phyloP scores from a whole-genome alignment of 1,139 yeast genomes.

The Blastobotrys malaysiensis region DNA sequence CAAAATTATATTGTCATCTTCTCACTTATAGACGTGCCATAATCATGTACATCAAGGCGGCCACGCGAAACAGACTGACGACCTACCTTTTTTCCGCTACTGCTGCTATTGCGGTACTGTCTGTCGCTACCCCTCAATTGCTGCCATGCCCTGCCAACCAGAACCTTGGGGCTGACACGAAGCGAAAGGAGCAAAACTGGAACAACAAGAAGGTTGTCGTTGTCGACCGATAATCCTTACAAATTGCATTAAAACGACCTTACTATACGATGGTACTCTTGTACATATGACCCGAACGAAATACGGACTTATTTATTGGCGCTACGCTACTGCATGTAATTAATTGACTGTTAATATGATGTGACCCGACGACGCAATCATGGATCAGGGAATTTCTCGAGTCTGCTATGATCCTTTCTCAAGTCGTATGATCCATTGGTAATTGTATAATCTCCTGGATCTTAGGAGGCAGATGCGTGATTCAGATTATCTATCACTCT shows the following conservation, averaged over 20 bases:
- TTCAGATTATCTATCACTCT: no score
- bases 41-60: conserved; percentile 46
- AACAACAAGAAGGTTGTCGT: conserved; percentile 14
- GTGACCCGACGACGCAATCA: no score
- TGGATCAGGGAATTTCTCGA: no score
- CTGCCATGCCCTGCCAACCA: conserved; percentile 72
- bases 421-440: no score
- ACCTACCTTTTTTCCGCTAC: conserved; percentile 71
- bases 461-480: no score
- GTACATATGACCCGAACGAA: neutral
- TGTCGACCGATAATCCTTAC: conserved; percentile 2
- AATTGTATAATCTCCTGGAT: no score
- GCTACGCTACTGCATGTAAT: neutral
- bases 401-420: no score
- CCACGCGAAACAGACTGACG: conserved; percentile 52
- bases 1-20: neutral
- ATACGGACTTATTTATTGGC: neutral
- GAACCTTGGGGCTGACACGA: conserved; percentile 17
- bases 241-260: neutral
- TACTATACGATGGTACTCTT: neutral
- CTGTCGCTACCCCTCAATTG: conserved; percentile 64
- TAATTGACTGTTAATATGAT: neutral
- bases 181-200: conserved; percentile 9
- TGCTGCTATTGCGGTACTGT: conserved; percentile 60
- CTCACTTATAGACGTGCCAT: neutral